These are phyloP conservation scores for Puccinia coronata DNA, from an alignment of 1,284 basidiomycete genomes.

Conservation along the genomic window DNA sequence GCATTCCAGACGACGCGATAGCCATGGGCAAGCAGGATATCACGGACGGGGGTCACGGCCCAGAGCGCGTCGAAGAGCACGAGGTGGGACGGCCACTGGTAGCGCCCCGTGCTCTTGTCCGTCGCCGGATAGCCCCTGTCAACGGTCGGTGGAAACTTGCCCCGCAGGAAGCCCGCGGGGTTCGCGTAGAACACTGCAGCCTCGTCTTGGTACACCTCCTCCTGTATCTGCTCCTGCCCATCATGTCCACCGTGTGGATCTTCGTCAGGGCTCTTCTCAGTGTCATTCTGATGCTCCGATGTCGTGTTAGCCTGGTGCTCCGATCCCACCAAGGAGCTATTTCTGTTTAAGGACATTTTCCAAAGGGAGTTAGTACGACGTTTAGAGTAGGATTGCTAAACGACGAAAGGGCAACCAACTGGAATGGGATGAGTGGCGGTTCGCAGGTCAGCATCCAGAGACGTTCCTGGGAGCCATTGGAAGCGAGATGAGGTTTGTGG, in stretches of 20 bases:
- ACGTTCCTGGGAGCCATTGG: constrained; percentile 58
- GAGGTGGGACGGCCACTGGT: constrained; percentile 77
- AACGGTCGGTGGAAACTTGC: constrained; percentile 69
- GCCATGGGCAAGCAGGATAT: constrained; percentile 65
- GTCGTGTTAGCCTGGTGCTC: constrained; percentile 53
- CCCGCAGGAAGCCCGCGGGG: constrained; percentile 69
- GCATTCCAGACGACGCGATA: constrained; percentile 70
- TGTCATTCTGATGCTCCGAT: constrained; percentile 42
- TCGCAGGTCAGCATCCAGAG: constrained; percentile 88
- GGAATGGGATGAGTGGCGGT: constrained; percentile 73
- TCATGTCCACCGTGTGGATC: too few species aligned
- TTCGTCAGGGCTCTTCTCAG: too few species aligned
- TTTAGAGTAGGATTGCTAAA: neutral
- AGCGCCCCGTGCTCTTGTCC: constrained; percentile 63
- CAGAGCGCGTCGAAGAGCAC: constrained; percentile 77
- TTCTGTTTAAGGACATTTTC: neutral
- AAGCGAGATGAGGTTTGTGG: constrained; percentile 68
- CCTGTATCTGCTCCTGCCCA: constrained; percentile 63
- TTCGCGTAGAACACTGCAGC: constrained; percentile 78
- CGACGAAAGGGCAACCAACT: constrained; percentile 14
- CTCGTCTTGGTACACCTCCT: constrained; percentile 70
- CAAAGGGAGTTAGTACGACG: neutral
- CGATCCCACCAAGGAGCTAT: neutral
- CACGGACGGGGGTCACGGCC: constrained; percentile 56
- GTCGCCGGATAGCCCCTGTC: constrained; percentile 70